Percentiles rank a stretch among this genome's conserved stretches.
phyloP scores from a whole-genome alignment of 495 filamentous ascomycete genomes.

The Penicillium desertorum region DNA sequence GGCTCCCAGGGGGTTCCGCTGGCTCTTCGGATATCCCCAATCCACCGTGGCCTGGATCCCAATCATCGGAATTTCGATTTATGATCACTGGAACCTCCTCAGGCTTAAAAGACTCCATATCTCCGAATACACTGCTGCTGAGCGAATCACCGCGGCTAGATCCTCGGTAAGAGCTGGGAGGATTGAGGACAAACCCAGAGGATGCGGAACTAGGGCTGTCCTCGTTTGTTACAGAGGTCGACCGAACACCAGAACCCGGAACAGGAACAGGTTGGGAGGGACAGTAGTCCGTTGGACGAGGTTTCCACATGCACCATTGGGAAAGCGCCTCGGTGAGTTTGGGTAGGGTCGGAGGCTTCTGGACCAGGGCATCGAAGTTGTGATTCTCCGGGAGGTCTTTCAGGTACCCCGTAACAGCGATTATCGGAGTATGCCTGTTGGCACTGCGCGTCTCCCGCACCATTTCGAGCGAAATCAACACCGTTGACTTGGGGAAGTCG shows the following conservation, averaged over 20 bases:
- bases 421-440: slow-evolving; percentile 92
- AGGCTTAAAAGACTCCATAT: slow-evolving; percentile 74
- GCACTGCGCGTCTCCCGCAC: slow-evolving; percentile 91
- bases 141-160: slow-evolving; percentile 84
- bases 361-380: slow-evolving; percentile 90
- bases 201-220: slow-evolving; percentile 84
- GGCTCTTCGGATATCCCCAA: slow-evolving; percentile 66
- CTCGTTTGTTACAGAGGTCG: slow-evolving; percentile 60
- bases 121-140: slow-evolving; percentile 80
- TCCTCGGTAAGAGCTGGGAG: slow-evolving; percentile 70
- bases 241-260: slow-evolving; percentile 59
- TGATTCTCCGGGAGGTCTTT: slow-evolving; percentile 93
- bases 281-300: slow-evolving; percentile 56
- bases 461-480: slow-evolving; percentile 95
- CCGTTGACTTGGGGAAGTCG: slow-evolving; percentile 93
- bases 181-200: slow-evolving; percentile 67
- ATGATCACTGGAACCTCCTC: slow-evolving; percentile 78
- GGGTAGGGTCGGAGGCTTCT: slow-evolving; percentile 88
- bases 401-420: slow-evolving; percentile 95
- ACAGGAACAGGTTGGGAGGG: slow-evolving; percentile 53
- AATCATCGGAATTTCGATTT: slow-evolving; percentile 70
- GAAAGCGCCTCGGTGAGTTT: slow-evolving; percentile 85
- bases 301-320: slow-evolving; percentile 89
- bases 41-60: slow-evolving; percentile 61
- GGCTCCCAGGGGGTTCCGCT: slow-evolving; percentile 19